phyloP scores from a whole-genome alignment of 495 filamentous ascomycete species.

The Neurospora sp. region DNA sequence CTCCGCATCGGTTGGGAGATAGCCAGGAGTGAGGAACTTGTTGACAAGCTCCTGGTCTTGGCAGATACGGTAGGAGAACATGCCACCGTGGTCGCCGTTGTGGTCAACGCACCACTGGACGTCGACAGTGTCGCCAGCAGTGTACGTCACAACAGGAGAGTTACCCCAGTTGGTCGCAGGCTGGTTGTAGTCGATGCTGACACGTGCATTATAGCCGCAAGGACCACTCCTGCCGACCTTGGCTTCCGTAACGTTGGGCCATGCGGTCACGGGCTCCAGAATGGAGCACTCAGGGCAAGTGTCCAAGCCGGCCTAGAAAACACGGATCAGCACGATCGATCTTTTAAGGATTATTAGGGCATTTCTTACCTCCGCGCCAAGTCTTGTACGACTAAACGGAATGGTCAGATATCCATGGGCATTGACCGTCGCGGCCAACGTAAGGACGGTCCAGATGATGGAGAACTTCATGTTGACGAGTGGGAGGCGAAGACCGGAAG shows the following conservation, averaged over 20 bases:
- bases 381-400: constrained; percentile 37
- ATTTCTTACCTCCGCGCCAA: constrained; percentile 34
- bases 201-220: constrained; percentile 48
- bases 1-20: constrained; percentile 41
- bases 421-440: constrained; percentile 10
- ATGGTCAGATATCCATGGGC: constrained; percentile 42
- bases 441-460: constrained; percentile 1
- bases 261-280: constrained; percentile 43
- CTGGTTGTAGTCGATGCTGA: constrained; percentile 46
- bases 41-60: constrained; percentile 42
- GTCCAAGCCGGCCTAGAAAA: constrained; percentile 35
- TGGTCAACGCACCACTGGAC: constrained; percentile 50
- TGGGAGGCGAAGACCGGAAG: not conserved
- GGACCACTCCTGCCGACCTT: constrained; percentile 42
- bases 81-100: constrained; percentile 51
- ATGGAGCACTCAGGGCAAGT: constrained; percentile 49
- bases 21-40: constrained; percentile 40
- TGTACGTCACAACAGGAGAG: constrained; percentile 34
- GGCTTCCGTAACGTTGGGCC: constrained; percentile 39
- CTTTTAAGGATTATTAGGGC: not conserved
- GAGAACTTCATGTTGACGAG: constrained; percentile 12
- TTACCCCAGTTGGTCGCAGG: constrained; percentile 37
- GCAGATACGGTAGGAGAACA: constrained; percentile 50
- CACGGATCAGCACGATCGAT: not conserved
- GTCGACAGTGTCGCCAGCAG: constrained; percentile 34